Percentiles rank a stretch among this genome's conserved stretches.
Evolutionary conservation across 164 flowering plant genomes (phyloP).

Genomic region (Magnolia changhungtana): DNA sequence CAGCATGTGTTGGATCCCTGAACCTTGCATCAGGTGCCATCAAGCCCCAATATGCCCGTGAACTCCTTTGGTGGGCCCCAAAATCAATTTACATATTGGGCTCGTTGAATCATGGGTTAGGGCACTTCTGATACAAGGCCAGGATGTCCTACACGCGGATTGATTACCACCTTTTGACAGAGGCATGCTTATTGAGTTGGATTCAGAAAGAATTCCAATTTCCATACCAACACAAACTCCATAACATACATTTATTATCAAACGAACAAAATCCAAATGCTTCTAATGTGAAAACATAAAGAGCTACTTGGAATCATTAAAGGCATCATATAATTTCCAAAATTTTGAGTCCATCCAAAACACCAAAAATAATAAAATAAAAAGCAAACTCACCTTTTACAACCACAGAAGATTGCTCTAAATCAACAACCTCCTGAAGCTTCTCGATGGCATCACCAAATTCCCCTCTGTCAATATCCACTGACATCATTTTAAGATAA

Average conservation of each 20-base stretch:
- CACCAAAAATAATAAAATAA: not conserved
- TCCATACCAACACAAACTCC: not conserved
- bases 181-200: too few species aligned
- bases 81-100: too few species aligned
- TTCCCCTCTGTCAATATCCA: conserved; percentile 44
- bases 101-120: too few species aligned
- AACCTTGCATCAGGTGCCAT: too few species aligned
- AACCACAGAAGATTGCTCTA: conserved; percentile 36
- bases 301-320: not conserved
- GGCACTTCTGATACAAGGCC: too few species aligned
- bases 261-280: not conserved
- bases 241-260: not conserved
- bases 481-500: not conserved
- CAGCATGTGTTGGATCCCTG: too few species aligned
- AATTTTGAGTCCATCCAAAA: not conserved
- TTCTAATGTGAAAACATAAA: not conserved
- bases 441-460: conserved; percentile 56
- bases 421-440: conserved; percentile 42
- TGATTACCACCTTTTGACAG: too few species aligned
- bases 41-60: too few species aligned
- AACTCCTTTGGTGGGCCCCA: too few species aligned
- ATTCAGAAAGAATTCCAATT: not conserved
- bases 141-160: too few species aligned
- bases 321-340: not conserved
- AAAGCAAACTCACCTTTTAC: conserved; percentile 46